Conservation (phyloP, 495 filamentous ascomycete genomes). For the Parachaetomium inaequale region DNA sequence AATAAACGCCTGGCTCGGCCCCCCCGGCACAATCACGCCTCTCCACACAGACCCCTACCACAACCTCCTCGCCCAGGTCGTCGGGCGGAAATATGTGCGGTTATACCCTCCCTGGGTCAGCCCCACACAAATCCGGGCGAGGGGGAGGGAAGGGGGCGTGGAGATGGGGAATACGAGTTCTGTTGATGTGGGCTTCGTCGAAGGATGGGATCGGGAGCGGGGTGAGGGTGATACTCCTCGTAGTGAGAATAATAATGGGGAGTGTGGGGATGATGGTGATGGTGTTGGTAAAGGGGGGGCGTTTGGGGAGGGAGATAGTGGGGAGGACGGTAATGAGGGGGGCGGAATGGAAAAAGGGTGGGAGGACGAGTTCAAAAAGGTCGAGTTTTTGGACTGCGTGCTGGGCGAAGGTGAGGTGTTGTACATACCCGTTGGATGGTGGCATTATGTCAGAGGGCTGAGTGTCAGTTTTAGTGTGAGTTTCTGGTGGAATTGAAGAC, state of each 20-base stretch:
- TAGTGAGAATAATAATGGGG: background rate
- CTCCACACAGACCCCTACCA: constrained; percentile 93
- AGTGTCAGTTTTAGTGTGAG: constrained; percentile 90
- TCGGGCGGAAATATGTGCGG: constrained; percentile 85
- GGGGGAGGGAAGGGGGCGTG: constrained; percentile 64
- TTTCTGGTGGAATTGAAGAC: constrained; percentile 85
- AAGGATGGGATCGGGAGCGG: constrained; percentile 47
- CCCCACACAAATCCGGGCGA: constrained; percentile 55
- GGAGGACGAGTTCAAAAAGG: constrained; percentile 51
- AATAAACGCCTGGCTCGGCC: constrained; percentile 93
- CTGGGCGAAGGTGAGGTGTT: constrained; percentile 77
- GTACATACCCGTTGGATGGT: constrained; percentile 95
- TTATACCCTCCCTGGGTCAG: constrained; percentile 63
- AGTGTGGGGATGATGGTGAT: constrained; percentile 37
- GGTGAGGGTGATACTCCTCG: constrained; percentile 10
- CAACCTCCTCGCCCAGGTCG: constrained; percentile 87
- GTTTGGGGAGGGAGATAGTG: constrained; percentile 16
- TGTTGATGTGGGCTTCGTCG: constrained; percentile 64
- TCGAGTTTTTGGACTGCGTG: constrained; percentile 74
- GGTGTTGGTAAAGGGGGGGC: constrained; percentile 47
- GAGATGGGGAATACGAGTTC: constrained; percentile 90
- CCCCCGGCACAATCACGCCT: constrained; percentile 81
- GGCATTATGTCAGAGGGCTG: constrained; percentile 92
- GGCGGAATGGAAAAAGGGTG: constrained; percentile 65
- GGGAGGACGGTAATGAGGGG: constrained; percentile 41